These are phyloP conservation scores for Aspergillus incahuasiensis DNA, from an alignment of 495 filamentous ascomycete genomes.

Conservation along the genomic window DNA sequence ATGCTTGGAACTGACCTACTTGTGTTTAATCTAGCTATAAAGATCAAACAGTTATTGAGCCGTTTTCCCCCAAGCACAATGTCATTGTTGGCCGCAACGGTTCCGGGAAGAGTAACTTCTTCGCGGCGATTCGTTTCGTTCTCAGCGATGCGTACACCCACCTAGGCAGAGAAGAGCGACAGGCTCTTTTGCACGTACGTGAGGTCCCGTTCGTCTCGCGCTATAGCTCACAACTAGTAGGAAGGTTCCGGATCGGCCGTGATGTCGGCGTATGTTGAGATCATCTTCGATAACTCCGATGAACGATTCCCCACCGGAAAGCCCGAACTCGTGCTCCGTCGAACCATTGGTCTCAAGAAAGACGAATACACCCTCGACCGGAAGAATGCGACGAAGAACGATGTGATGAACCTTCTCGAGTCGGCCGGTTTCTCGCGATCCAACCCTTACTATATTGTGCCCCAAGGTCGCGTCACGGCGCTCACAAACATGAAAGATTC, in stretches of 20 bases:
- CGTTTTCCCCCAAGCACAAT: conserved; percentile 96
- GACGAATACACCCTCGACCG: conserved; percentile 96
- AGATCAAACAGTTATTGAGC: conserved; percentile 96
- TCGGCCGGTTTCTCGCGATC: conserved; percentile 94
- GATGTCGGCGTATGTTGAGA: conserved; percentile 98
- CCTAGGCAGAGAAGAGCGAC: conserved; percentile 92
- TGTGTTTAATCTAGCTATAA: conserved; percentile 68
- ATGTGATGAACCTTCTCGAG: conserved; percentile 94
- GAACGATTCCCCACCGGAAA: conserved; percentile 94
- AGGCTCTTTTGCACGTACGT: conserved; percentile 80
- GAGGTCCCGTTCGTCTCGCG: not conserved
- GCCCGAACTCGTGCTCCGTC: conserved; percentile 80
- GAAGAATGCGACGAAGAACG: conserved; percentile 90
- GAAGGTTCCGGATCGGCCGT: conserved; percentile 96
- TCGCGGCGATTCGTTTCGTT: conserved; percentile 97
- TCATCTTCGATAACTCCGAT: conserved; percentile 97
- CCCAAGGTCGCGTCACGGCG: conserved; percentile 90
- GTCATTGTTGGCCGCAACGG: conserved; percentile 99
- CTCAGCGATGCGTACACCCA: conserved; percentile 97
- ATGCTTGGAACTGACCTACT: not conserved
- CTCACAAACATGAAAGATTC: conserved; percentile 98
- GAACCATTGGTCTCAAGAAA: conserved; percentile 96
- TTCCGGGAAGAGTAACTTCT: conserved; percentile 99
- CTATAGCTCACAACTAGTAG: conserved; percentile 33
- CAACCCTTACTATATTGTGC: conserved; percentile 99